Evolutionary conservation across 352 stramenopile genomes (phyloP).

Genomic region (Phytophthora pisi): DNA sequence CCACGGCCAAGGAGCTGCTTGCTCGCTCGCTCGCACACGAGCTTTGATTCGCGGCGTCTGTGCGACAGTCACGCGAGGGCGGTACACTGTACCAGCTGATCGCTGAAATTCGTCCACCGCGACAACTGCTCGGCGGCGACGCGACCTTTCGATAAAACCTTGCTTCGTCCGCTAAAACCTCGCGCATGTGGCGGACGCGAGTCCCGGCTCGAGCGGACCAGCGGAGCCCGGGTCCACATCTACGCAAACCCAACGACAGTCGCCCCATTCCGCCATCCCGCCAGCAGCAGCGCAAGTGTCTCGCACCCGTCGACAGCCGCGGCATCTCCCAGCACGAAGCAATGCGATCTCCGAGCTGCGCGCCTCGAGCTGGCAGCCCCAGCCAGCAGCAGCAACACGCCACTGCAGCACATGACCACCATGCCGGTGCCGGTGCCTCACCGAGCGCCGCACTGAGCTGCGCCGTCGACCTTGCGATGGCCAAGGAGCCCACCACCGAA

Average conservation of each 20-base stretch:
- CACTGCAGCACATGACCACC: constrained; percentile 9
- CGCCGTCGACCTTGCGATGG: constrained; percentile 3
- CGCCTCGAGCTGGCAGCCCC: constrained; percentile 9
- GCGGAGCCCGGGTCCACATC: constrained; percentile 36
- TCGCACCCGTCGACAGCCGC: constrained; percentile 1
- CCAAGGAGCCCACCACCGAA: constrained; percentile 1
- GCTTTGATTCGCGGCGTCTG: constrained; percentile 23
- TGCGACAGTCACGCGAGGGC: constrained; percentile 20
- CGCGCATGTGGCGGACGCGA: constrained; percentile 1
- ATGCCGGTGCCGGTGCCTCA: neutral
- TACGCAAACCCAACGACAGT: constrained; percentile 32
- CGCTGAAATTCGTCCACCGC: constrained; percentile 12
- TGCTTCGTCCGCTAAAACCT: constrained; percentile 25
- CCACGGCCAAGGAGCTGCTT: neutral
- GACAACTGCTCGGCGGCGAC: neutral
- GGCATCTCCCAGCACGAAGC: constrained; percentile 8
- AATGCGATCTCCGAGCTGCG: constrained; percentile 20
- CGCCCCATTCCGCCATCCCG: constrained; percentile 35
- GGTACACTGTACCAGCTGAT: constrained; percentile 5
- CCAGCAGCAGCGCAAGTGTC: constrained; percentile 15
- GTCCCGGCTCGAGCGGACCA: constrained; percentile 18
- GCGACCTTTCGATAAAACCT: constrained; percentile 28
- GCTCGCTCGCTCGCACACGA: neutral
- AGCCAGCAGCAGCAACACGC: constrained; percentile 7
- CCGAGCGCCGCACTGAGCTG: neutral